Evolutionary conservation across 768 basidiomycete genomes (phyloP).

Genomic region (Psilocybe cubensis): DNA sequence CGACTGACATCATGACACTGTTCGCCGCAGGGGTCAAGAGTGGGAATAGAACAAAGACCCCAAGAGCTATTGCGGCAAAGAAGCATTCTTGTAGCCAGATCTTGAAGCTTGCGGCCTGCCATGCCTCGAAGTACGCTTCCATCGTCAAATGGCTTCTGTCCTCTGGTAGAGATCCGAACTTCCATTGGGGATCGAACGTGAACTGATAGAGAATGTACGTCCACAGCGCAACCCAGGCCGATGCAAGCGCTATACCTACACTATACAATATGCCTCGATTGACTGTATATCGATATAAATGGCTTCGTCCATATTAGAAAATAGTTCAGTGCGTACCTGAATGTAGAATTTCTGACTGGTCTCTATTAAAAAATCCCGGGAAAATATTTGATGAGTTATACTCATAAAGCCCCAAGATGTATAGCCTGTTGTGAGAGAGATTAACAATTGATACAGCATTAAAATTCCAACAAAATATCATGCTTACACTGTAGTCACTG

Average conservation of each 20-base stretch:
- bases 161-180: neutral
- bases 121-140: neutral
- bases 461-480: neutral
- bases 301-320: neutral
- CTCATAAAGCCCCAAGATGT: conserved; percentile 1
- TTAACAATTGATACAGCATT: neutral
- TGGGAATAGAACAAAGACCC: too few species aligned
- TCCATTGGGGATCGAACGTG: neutral
- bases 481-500: neutral
- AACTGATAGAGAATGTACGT: neutral
- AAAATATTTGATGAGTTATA: neutral
- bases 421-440: neutral
- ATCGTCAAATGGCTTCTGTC: neutral
- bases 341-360: neutral
- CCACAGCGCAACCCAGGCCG: neutral
- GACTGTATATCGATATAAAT: neutral
- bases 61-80: too few species aligned
- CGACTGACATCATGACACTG: neutral
- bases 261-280: neutral
- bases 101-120: neutral
- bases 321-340: neutral
- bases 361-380: neutral
- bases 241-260: neutral
- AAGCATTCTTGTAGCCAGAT: too few species aligned
- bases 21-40: too few species aligned